Conservation (phyloP, 2,329 filamentous ascomycete genomes). For the Colletotrichum tropicale region DNA sequence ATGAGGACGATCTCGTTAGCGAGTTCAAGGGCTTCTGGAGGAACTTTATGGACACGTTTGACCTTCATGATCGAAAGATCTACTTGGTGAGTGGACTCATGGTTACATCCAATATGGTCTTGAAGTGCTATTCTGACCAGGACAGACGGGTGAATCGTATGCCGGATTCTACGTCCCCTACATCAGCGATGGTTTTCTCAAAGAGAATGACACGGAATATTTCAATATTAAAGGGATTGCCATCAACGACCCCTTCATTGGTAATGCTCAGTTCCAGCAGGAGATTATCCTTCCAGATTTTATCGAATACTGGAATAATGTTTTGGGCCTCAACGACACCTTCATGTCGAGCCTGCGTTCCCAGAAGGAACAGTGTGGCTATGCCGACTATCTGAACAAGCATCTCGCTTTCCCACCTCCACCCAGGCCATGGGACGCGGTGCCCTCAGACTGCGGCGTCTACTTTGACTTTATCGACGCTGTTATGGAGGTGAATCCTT, state of each 20-base stretch:
- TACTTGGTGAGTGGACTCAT: conserved; percentile 55
- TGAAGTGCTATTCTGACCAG: neutral
- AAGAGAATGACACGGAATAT: conserved; percentile 66
- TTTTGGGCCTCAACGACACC: conserved; percentile 69
- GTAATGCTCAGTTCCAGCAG: conserved; percentile 49
- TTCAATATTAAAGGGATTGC: conserved; percentile 72
- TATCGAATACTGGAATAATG: conserved; percentile 62
- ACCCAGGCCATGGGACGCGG: conserved; percentile 50
- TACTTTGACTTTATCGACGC: conserved; percentile 43
- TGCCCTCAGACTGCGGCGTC: conserved; percentile 48
- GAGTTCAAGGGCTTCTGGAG: conserved; percentile 81
- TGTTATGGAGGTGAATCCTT: conserved; percentile 68
- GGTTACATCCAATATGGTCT: neutral
- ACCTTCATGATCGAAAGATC: conserved; percentile 70
- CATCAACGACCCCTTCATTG: conserved; percentile 75
- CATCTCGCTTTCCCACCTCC: conserved; percentile 68
- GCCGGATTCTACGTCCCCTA: conserved; percentile 71
- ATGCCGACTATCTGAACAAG: conserved; percentile 60
- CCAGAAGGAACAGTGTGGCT: conserved; percentile 64
- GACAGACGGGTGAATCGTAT: conserved; percentile 69
- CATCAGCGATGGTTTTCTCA: conserved; percentile 75
- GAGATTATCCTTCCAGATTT: conserved; percentile 59
- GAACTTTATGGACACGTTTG: conserved; percentile 76
- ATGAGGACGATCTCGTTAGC: conserved; percentile 70
- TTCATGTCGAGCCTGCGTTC: conserved; percentile 57